These are phyloP conservation scores for Aegilops speltoides DNA, from an alignment of 176 grass and related monocot genomes.

Conservation along the genomic window DNA sequence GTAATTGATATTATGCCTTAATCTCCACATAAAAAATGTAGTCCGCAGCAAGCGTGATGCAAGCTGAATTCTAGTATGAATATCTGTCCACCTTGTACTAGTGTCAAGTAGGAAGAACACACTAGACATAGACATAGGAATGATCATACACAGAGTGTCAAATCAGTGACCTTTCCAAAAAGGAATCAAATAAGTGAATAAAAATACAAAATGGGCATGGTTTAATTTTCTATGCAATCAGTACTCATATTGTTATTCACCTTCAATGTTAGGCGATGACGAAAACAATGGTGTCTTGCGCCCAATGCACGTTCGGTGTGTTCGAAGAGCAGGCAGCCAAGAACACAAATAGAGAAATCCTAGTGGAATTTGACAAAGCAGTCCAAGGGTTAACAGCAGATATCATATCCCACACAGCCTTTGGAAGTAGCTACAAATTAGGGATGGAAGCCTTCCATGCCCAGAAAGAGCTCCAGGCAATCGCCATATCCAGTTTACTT, in stretches of 20 bases:
- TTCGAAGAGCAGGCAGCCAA: slow-evolving; percentile 13
- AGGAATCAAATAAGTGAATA: neutral
- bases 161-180: too few species aligned
- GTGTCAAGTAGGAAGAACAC: too few species aligned
- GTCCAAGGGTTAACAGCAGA: slow-evolving; percentile 45
- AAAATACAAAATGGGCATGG: neutral
- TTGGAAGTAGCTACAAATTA: slow-evolving; percentile 6
- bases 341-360: neutral
- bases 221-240: neutral
- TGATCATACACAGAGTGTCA: too few species aligned
- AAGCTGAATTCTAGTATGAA: too few species aligned
- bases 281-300: slow-evolving; percentile 31
- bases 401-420: slow-evolving; percentile 41
- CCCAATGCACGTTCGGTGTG: slow-evolving; percentile 26
- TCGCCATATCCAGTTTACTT: slow-evolving; percentile 18
- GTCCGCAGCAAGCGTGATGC: too few species aligned
- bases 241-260: neutral
- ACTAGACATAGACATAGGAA: too few species aligned
- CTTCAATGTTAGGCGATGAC: slow-evolving; percentile 40
- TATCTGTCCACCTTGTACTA: too few species aligned
- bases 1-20: neutral
- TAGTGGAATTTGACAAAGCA: slow-evolving; percentile 30
- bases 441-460: slow-evolving; percentile 35
- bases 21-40: too few species aligned
- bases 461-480: slow-evolving; percentile 31